Evolutionary conservation across 1,284 basidiomycete genomes (phyloP).

Genomic region (Pulveroboletus sp.): DNA sequence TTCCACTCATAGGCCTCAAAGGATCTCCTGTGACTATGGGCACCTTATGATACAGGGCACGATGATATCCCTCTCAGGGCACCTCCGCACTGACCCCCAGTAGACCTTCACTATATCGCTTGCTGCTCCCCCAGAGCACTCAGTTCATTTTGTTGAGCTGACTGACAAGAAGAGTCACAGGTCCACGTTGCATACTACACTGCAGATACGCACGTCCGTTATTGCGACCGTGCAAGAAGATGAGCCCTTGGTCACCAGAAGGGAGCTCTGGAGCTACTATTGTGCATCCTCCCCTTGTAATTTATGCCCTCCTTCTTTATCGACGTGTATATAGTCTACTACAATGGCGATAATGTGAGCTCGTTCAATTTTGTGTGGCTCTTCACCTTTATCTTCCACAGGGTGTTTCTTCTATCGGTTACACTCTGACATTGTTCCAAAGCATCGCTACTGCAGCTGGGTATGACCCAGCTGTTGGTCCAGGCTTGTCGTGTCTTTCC

Average conservation of each 20-base stretch:
- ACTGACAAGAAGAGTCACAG: slow-evolving; percentile 6
- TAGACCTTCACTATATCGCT: slow-evolving; percentile 6
- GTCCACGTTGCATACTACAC: background rate
- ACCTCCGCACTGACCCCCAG: background rate
- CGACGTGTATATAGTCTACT: slow-evolving; percentile 48
- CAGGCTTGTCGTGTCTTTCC: slow-evolving; percentile 59
- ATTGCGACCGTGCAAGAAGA: slow-evolving; percentile 39
- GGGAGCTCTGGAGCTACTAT: slow-evolving; percentile 73
- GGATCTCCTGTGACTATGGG: background rate
- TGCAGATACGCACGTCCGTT: slow-evolving; percentile 1
- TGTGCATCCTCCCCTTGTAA: slow-evolving; percentile 31
- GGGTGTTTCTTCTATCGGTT: slow-evolving; percentile 61
- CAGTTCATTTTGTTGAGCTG: background rate
- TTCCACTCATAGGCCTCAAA: background rate
- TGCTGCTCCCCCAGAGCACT: background rate
- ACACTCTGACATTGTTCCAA: slow-evolving; percentile 72
- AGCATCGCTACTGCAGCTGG: slow-evolving; percentile 64
- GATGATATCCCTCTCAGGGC: background rate
- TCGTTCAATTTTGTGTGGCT: background rate
- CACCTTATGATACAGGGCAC: too few relatives aligned
- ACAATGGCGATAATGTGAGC: slow-evolving; percentile 66
- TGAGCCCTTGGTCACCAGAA: slow-evolving; percentile 56
- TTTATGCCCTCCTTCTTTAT: slow-evolving; percentile 19
- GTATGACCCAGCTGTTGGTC: slow-evolving; percentile 61
- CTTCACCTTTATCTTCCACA: slow-evolving; percentile 18